Conservation (phyloP, 495 filamentous ascomycete species). For the Corynascus novoguineensis region DNA sequence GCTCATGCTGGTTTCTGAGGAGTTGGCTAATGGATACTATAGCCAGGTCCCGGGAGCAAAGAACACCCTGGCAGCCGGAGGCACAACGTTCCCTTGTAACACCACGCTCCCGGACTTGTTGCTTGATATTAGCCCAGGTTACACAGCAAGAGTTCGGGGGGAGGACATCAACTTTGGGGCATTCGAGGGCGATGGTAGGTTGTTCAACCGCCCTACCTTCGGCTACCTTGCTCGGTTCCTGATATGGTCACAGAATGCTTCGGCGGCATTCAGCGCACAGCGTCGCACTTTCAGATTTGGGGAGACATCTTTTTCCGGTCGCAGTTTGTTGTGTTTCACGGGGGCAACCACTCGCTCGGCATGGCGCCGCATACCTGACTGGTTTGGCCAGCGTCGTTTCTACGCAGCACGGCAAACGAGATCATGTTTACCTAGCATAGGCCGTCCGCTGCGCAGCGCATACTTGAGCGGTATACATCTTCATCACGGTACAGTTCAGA, state of each 20-base stretch:
- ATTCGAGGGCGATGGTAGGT: slow-evolving; percentile 45
- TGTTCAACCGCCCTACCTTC: not conserved
- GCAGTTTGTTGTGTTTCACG: slow-evolving; percentile 75
- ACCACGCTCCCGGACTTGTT: slow-evolving; percentile 57
- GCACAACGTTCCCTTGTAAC: slow-evolving; percentile 63
- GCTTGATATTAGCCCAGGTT: slow-evolving; percentile 56
- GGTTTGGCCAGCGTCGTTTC: not conserved
- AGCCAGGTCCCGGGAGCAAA: slow-evolving; percentile 51
- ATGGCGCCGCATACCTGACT: slow-evolving; percentile 47
- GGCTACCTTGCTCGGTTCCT: not conserved
- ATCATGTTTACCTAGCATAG: not conserved
- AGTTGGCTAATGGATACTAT: slow-evolving; percentile 60
- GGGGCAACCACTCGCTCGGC: slow-evolving; percentile 53
- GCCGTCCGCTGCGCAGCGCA: too few species aligned
- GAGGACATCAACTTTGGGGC: slow-evolving; percentile 59
- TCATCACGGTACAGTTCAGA: not conserved
- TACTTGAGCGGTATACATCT: too few species aligned
- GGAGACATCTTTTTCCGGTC: slow-evolving; percentile 78
- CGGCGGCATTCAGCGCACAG: slow-evolving; percentile 63
- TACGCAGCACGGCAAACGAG: not conserved
- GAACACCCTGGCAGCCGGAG: slow-evolving; percentile 45
- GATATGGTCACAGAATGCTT: slow-evolving; percentile 52
- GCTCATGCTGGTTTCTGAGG: slow-evolving; percentile 61
- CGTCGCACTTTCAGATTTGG: slow-evolving; percentile 59
- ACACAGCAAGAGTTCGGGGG: slow-evolving; percentile 61